phyloP scores from a whole-genome alignment of 441 rosid species.

The Omphalea diandra region DNA sequence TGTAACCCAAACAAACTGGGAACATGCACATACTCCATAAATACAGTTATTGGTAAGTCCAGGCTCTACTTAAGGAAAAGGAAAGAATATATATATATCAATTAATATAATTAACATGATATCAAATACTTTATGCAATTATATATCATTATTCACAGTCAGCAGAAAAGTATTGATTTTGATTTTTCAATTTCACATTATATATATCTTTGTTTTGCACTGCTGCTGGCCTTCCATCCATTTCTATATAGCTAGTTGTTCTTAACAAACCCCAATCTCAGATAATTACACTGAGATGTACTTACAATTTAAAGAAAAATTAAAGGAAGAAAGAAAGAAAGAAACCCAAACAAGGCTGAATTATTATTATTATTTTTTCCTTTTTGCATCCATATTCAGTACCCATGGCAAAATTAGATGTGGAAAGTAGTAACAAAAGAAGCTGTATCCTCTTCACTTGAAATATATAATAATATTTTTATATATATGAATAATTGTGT shows the following conservation, averaged over 20 bases:
- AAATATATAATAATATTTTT: not conserved
- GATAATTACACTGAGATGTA: conserved; percentile 19
- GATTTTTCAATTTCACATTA: conserved; percentile 18
- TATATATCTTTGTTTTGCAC: not conserved
- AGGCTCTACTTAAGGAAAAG: conserved; percentile 26
- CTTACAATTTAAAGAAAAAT: conserved; percentile 6
- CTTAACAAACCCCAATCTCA: conserved; percentile 34
- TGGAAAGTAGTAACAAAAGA: conserved; percentile 8
- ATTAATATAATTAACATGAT: no score
- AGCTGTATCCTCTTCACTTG: conserved; percentile 24
- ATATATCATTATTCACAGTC: conserved; percentile 38
- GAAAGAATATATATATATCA: no score
- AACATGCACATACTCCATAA: conserved; percentile 16
- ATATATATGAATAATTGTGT: not conserved
- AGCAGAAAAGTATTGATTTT: not conserved
- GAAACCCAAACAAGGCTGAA: conserved; percentile 4
- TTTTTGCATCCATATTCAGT: conserved; percentile 12
- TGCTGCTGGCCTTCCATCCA: conserved; percentile 15
- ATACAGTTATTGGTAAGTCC: conserved; percentile 27
- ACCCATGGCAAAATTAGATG: conserved; percentile 27
- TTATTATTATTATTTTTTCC: no score
- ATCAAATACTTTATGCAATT: no score
- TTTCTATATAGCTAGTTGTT: no score
- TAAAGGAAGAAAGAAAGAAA: conserved; percentile 9
- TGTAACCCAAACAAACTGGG: conserved; percentile 36